A percentile compares a stretch with the other conserved stretches of the same genome.
Conservation (phyloP, 495 filamentous ascomycete genomes). For the Penicillium soppii region DNA sequence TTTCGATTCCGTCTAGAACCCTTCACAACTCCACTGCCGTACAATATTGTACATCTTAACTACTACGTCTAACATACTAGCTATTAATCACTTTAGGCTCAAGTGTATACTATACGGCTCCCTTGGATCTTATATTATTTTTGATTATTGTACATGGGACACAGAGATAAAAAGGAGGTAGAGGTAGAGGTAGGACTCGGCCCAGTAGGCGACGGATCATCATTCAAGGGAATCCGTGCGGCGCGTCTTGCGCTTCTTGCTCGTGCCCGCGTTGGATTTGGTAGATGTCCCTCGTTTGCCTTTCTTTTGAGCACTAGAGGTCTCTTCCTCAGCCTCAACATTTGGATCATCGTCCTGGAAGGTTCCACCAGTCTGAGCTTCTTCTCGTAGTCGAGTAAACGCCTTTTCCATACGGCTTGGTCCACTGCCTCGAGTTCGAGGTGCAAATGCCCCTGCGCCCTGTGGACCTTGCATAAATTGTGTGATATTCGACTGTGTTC, state of each 20-base stretch:
- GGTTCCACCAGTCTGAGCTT: slow-evolving; percentile 38
- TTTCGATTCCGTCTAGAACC: neutral
- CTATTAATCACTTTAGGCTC: too few species aligned
- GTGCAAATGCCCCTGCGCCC: slow-evolving; percentile 74
- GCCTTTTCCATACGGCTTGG: slow-evolving; percentile 84
- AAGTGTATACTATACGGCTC: too few species aligned
- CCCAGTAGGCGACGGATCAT: neutral
- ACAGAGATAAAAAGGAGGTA: too few species aligned
- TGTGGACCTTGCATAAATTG: slow-evolving; percentile 69
- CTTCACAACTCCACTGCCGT: too few species aligned
- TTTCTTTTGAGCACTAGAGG: neutral
- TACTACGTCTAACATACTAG: too few species aligned
- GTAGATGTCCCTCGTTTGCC: slow-evolving; percentile 9
- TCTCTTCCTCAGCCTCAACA: neutral
- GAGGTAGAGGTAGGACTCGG: too few species aligned
- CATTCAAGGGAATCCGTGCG: neutral
- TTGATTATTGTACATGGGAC: too few species aligned
- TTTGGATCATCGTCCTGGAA: neutral
- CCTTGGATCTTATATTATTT: too few species aligned
- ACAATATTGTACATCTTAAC: too few species aligned
- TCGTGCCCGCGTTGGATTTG: neutral
- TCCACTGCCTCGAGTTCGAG: slow-evolving; percentile 57
- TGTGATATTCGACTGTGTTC: slow-evolving; percentile 96
- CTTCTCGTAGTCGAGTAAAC: slow-evolving; percentile 62
- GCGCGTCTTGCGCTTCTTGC: slow-evolving; percentile 20